These are phyloP conservation scores for Keithomyces neogunnii DNA, from an alignment of 2,329 filamentous ascomycete species.

Conservation along the genomic window DNA sequence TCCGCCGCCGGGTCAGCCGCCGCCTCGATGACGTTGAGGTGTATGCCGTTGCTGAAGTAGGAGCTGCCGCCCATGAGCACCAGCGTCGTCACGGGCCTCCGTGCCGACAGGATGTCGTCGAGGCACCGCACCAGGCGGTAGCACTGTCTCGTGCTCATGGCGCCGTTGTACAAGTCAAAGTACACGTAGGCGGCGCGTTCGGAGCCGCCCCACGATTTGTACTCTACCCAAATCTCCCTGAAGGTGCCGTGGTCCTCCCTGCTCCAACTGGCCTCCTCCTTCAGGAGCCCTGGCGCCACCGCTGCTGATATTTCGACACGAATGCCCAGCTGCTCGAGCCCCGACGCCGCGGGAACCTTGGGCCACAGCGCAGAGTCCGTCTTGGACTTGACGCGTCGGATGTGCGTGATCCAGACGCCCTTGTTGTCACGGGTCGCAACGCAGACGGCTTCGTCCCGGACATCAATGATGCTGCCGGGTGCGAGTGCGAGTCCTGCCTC, in stretches of 20 bases:
- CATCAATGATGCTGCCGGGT: constrained; percentile 23
- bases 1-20: constrained; percentile 26
- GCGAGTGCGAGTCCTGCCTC: neutral
- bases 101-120: constrained; percentile 21
- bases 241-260: constrained; percentile 20
- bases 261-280: constrained; percentile 13
- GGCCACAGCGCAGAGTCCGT: constrained; percentile 29
- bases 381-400: constrained; percentile 28
- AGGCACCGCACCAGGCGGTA: constrained; percentile 26
- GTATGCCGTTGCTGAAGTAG: constrained; percentile 35
- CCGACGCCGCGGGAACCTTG: constrained; percentile 28
- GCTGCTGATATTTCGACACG: constrained; percentile 7
- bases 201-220: constrained; percentile 13
- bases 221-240: constrained; percentile 32
- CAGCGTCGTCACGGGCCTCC: constrained; percentile 22
- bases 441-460: constrained; percentile 27
- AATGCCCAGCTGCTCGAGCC: constrained; percentile 25
- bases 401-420: constrained; percentile 32
- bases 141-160: constrained; percentile 32
- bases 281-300: no score
- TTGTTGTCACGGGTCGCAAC: constrained; percentile 28
- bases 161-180: constrained; percentile 35
- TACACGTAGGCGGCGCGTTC: constrained; percentile 27
- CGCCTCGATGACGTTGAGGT: constrained; percentile 34
- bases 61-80: constrained; percentile 27